Conservation (phyloP, 345 rosid species). For the Eucalyptus erythrocorys region DNA sequence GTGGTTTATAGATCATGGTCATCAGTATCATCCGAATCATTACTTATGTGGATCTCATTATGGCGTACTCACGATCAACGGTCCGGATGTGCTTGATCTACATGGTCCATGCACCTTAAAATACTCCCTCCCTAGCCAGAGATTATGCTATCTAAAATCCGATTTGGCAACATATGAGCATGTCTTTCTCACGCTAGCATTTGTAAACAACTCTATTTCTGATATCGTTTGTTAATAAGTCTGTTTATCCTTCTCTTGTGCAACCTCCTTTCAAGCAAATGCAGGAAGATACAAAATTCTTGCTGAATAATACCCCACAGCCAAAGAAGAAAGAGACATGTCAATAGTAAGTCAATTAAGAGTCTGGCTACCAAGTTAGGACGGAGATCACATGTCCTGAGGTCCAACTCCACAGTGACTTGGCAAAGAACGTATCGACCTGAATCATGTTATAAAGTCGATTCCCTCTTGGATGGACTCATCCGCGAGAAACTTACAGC, state of each 20-base stretch:
- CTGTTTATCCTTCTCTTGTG: neutral
- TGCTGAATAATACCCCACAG: neutral
- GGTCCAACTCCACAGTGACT: neutral
- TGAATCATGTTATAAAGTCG: too few relatives aligned
- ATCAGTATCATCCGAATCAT: too few relatives aligned
- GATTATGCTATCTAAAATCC: neutral
- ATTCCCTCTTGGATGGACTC: too few relatives aligned
- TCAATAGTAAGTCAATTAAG: too few relatives aligned
- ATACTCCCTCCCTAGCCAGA: neutral
- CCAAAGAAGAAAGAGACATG: neutral
- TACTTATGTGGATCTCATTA: neutral
- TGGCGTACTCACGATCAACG: fast-evolving
- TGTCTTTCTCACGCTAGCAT: neutral
- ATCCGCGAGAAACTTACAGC: too few relatives aligned
- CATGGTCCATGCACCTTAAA: neutral
- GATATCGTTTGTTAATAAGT: too few relatives aligned
- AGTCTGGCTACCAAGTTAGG: too few relatives aligned
- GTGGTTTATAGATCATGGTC: neutral
- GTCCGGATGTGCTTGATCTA: neutral
- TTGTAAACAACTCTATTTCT: neutral
- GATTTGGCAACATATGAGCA: neutral
- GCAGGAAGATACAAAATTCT: neutral
- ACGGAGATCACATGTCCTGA: neutral
- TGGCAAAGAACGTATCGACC: neutral
- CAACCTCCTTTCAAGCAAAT: neutral